Evolutionary conservation across 225 moss, liverwort and hornwort species (phyloP).

Genomic region (Sphagnum tenellum): DNA sequence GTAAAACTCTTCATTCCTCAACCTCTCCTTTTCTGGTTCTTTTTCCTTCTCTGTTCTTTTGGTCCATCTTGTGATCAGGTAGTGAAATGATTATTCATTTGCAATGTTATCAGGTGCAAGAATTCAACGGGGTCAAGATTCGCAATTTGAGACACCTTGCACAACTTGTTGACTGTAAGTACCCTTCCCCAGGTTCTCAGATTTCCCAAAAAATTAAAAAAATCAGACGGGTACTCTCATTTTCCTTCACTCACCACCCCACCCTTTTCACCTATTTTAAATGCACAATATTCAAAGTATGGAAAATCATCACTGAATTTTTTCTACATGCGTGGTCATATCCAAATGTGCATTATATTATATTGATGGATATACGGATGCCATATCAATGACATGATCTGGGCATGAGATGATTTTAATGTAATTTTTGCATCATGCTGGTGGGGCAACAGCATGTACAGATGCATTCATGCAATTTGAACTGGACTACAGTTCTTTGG

Average conservation of each 20-base stretch:
- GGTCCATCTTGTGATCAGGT: not conserved
- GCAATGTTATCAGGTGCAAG: constrained; percentile 49
- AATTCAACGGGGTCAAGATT: constrained; percentile 83
- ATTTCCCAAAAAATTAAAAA: no score
- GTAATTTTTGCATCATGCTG: not conserved
- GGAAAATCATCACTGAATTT: not conserved
- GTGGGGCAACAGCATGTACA: constrained; percentile 53
- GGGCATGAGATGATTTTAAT: not conserved
- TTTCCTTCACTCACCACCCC: no score
- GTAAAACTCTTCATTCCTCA: constrained; percentile 13
- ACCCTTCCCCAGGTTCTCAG: not conserved
- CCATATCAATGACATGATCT: not conserved
- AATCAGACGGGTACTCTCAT: no score
- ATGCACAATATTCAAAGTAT: not conserved
- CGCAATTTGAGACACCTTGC: constrained; percentile 92
- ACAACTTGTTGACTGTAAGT: constrained; percentile 90
- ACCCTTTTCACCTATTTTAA: not conserved
- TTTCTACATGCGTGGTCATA: not conserved
- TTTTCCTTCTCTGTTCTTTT: not conserved
- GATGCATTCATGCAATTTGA: constrained; percentile 83
- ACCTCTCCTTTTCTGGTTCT: no score
- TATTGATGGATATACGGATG: not conserved
- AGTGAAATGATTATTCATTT: not conserved
- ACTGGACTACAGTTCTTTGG: constrained; percentile 84
- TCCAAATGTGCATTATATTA: not conserved